A percentile compares a stretch with the other conserved stretches of the same genome.
These are phyloP conservation scores for Globisporangium cylindrosporum DNA, from an alignment of 352 stramenopile species.

Conservation along the genomic window DNA sequence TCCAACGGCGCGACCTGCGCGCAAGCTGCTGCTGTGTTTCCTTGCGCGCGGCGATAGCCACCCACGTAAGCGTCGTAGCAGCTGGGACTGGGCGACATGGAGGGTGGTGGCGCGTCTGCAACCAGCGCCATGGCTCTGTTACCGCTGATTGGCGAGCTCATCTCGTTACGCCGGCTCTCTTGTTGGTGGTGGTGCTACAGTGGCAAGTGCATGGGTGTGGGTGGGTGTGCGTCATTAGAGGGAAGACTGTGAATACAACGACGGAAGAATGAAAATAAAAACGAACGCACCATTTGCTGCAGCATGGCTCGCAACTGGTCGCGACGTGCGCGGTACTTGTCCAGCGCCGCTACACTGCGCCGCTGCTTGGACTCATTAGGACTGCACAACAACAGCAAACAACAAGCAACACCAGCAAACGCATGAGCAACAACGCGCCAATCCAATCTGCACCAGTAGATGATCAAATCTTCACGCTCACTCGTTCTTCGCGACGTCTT, in stretches of 20 bases:
- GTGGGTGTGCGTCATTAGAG: not conserved
- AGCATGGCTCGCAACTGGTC: slow-evolving; percentile 29
- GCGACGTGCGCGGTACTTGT: slow-evolving; percentile 36
- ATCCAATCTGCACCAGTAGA: not conserved
- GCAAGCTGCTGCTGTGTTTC: not conserved
- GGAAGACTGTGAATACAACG: not conserved
- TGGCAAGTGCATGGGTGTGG: too few species aligned
- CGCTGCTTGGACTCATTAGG: not conserved
- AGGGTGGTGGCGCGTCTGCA: not conserved
- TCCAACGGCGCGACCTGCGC: not conserved
- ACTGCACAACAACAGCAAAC: not conserved
- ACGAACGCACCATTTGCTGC: slow-evolving; percentile 4
- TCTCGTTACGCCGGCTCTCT: not conserved
- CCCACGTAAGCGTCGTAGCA: slow-evolving; percentile 33
- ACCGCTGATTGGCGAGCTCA: not conserved
- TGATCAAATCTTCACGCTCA: not conserved
- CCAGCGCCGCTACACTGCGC: not conserved
- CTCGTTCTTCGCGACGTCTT: not conserved
- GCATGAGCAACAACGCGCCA: not conserved
- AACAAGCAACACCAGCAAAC: not conserved
- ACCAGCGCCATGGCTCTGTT: not conserved
- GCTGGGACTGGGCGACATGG: slow-evolving; percentile 25
- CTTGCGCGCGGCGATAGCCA: slow-evolving; percentile 26
- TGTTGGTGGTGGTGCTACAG: not conserved
- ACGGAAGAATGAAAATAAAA: not conserved